Evolutionary conservation across 2,329 filamentous ascomycete genomes (phyloP), one percentile per base, ranked within the genome.

Genomic region (Sclerotinia sclerotiorum): DNA sequence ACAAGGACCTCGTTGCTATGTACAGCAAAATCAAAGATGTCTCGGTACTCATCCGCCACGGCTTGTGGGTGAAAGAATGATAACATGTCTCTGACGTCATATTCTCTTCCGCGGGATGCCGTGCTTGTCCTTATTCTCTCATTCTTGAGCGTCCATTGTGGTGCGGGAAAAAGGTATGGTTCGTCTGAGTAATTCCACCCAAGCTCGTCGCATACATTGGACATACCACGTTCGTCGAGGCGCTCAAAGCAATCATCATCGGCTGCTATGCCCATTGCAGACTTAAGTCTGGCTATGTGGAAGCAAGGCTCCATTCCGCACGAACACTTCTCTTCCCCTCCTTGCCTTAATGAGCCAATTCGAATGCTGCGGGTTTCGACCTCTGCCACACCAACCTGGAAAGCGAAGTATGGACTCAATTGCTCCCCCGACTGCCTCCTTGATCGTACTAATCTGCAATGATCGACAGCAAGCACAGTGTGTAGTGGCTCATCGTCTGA

Each of bases 381-480:
- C 24, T 76, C 67, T 11, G 75, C 74, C 55, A 71, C 73, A 19
- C 72, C 73, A 19, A 77, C 72, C 57, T 76, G 74, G 52, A 77
- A 77, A 52, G 74, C 74, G 68, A 74, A 77, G 32, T 58, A 68
- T 49, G 52, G 42, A 51, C 29, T 63, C 13, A n/a, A 19, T 63
- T 63, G 46, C 15, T 32, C 60, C 0, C 48, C 19, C 32, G 60
- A 63, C 8, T 63, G 60, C 10, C 46, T 39, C 60, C 27, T 46
- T 44, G 52, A 54, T 67, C 54, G 49, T 24, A 68, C 57, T 29
- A 48, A 39, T 39, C 65, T 62, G 52, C 68, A 68, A 63, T 70
- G 63, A 35, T 67, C 74, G 69, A 56, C 74, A 71, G 65, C 75
- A 74, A 69, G 74, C 70, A 65, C 75, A 71, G 44, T 74, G 69